Evolutionary conservation across 331 rosid species (phyloP), one percentile per base, ranked within the genome.

Genomic region (Stylosanthes scabra): DNA sequence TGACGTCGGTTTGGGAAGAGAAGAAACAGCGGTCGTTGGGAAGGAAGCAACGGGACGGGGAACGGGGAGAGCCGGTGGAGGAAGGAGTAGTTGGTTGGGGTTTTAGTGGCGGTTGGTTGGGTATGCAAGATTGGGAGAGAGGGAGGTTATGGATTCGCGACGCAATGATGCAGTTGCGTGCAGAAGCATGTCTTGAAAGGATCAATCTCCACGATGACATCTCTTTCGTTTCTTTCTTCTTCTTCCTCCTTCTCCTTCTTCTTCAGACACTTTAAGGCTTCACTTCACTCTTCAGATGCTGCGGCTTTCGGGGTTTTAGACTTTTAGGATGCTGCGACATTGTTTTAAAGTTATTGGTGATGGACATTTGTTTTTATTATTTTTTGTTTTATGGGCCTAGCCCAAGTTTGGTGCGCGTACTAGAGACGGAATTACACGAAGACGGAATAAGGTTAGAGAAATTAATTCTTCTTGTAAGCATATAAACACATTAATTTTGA

Each of bases 201-300:
- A 9, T 58, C 49, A 72, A 76, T 50, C 82, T 77, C 87, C 37
- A 31, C 37, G 37, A 31, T 2, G 82, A 78, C 90, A 86, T 82
- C 11, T 10, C 60, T 52, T 16, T 20, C 31, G 7, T 2, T 12
- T 7, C 16, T 31, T 49, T 49, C 55, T 49, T n/a, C 55, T 5
- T 14, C 20, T 12, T 14, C 20, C 37, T 31, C 1, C 7, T 12
- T 2, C 16, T 49, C 12, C 55, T 49, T 12, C 52, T 10, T 13
- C 14, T 47, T 13, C 14, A 47, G 1, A 50, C 3, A 44, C 42
- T 39, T 5, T 46, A n/a, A 0, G n/a, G 8, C n/a, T 50, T 4
- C 49, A 4, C 11, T 44, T 51, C 57, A 6, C 27, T 51, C 57
- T 51, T 51, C 57, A n/a, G 27, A 20, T n/a, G 10, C 55, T 0